Evolutionary conservation across 352 stramenopile genomes (phyloP), one percentile per base, ranked within the genome.

Genomic region (Globisporangium emineosum): DNA sequence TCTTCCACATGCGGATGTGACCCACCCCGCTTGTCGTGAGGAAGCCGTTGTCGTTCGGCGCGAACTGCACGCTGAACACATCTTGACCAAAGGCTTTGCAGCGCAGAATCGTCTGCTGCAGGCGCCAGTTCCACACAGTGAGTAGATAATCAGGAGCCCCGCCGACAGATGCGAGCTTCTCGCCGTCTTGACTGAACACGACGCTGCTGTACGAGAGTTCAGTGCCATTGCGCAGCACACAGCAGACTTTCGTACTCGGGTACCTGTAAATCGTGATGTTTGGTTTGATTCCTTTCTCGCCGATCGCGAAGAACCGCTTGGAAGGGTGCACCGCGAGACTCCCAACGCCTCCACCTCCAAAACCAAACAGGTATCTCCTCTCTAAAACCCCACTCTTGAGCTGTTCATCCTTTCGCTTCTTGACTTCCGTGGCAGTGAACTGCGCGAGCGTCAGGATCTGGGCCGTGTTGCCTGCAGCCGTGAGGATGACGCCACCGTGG

Each of bases 1-100:
- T 98, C 63, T 94, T 94, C 95, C 94, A 98, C 69, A 98, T 97
- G 3, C 94, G 90, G 65, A 98, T 97, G 69, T 98, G 94, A 2
- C 93, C 93, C 2, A 96, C 91, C 50, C 94, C 95, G 49, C 86
- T 96, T 0, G 94, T 98, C 10, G 89, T 94, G 25, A 98, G 78
- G 59, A 96, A 93, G 8, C 91, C 91, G n/a, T 79, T 88, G 67
- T 98, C 89, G 15, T 76, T 76, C 4, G 84, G 86, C 3, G 89
- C 90, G 65, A 98, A 98, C 17, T 78, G 74, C 32, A 98, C 93
- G 64, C 79, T 94, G 68, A 91, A 98, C 5, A 98, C 88, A 23
- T 98, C 93, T 69, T 98, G 95, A 3, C 93, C 88, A 60, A 98
- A 98, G 6, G 94, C 93, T 64, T 98, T 98, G 71, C 83, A 95